These are phyloP conservation scores for Orbilia blumenaviensis DNA, from an alignment of 2,329 filamentous ascomycete genomes.

Conservation along the genomic window DNA sequence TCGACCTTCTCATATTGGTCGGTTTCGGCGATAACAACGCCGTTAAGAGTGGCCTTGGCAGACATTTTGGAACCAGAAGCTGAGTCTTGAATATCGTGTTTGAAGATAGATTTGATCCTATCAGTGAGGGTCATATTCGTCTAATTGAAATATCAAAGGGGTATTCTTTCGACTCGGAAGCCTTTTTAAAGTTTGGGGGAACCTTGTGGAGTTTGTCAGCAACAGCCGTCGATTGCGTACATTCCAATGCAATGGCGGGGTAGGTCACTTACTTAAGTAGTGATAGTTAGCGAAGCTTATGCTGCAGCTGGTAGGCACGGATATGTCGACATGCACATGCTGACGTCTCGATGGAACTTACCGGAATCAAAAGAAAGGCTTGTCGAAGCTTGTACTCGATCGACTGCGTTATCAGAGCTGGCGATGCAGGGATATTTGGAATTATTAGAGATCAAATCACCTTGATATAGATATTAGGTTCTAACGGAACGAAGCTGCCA, in stretches of 20 bases:
- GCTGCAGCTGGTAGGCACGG: conserved; percentile 23
- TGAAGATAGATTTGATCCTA: conserved; percentile 44
- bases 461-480: background rate
- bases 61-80: conserved; percentile 39
- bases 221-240: conserved; percentile 17
- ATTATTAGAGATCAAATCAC: conserved; percentile 4
- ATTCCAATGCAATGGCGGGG: conserved; percentile 21
- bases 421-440: conserved; percentile 14
- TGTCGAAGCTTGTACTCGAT: background rate
- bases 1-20: conserved; percentile 65
- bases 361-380: background rate
- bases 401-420: conserved; percentile 17
- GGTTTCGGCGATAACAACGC: conserved; percentile 63
- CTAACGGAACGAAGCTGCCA: no score
- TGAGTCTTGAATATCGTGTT: conserved; percentile 20
- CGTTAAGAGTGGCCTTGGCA: conserved; percentile 64
- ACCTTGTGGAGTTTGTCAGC: conserved; percentile 33
- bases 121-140: conserved; percentile 34
- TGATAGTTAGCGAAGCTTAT: conserved; percentile 29
- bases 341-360: conserved; percentile 23
- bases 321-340: conserved; percentile 31
- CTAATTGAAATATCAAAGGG: background rate
- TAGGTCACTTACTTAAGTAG: no score
- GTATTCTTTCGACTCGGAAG: background rate
- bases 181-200: background rate